Conservation (phyloP, 2,329 filamentous ascomycete species). For the Nemania serpens region DNA sequence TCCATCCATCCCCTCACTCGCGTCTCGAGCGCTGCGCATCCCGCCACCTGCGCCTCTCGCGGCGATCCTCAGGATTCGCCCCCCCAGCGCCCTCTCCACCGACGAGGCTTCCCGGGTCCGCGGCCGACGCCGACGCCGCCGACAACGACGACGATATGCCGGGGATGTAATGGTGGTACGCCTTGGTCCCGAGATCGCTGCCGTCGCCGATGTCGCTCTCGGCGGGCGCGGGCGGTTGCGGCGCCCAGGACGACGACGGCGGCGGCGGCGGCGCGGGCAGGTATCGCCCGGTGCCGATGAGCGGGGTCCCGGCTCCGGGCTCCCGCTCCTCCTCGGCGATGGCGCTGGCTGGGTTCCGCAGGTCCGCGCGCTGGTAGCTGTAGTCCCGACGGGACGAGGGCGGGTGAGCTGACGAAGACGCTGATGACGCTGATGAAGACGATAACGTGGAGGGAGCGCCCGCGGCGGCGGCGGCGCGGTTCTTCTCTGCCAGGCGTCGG, state of each 20-base stretch:
- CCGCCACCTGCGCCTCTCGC: slow-evolving; percentile 51
- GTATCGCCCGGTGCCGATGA: slow-evolving; percentile 29
- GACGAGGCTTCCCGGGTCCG: slow-evolving; percentile 30
- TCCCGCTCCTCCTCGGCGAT: slow-evolving; percentile 39
- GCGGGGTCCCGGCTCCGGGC: neutral
- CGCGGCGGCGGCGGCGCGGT: slow-evolving; percentile 41
- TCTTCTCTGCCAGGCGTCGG: slow-evolving; percentile 58
- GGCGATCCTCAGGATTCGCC: slow-evolving; percentile 51
- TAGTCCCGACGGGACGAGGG: slow-evolving; percentile 51
- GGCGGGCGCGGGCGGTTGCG: too few species aligned
- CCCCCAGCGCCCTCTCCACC: slow-evolving; percentile 24
- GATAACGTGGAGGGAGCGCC: neutral
- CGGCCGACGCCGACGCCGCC: slow-evolving; percentile 19
- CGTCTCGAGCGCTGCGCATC: slow-evolving; percentile 30
- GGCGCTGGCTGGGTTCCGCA: slow-evolving; percentile 48
- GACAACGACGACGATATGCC: slow-evolving; percentile 48
- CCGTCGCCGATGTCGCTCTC: slow-evolving; percentile 47
- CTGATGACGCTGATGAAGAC: slow-evolving; percentile 10
- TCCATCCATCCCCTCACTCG: neutral
- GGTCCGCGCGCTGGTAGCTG: slow-evolving; percentile 58
- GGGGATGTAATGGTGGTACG: slow-evolving; percentile 61
- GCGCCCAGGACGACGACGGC: slow-evolving; percentile 37
- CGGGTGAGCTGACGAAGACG: slow-evolving; percentile 21
- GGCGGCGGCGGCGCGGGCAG: slow-evolving; percentile 39
- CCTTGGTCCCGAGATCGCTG: slow-evolving; percentile 61